Evolutionary conservation across 78 protist genomes (phyloP).

Genomic region (Anaeramoeba flamelloides): DNA sequence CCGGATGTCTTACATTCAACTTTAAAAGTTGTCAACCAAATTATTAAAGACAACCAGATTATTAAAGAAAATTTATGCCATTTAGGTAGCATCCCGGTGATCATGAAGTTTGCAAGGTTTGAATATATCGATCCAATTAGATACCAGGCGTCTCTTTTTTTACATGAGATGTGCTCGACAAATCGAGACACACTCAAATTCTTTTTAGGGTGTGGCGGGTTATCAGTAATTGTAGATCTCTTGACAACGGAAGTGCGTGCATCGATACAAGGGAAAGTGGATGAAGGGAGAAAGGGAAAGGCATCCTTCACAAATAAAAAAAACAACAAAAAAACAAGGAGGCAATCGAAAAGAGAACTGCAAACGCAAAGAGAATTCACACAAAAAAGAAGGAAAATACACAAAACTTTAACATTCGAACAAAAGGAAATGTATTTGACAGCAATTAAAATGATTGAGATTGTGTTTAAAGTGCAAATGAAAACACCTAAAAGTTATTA

Average conservation of each 20-base stretch:
- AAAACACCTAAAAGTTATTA: constrained; percentile 64
- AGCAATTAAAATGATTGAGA: too few species aligned
- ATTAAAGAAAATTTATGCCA: constrained; percentile 53
- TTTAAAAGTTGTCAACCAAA: too few species aligned
- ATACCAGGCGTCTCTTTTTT: constrained; percentile 43
- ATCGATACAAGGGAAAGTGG: too few species aligned
- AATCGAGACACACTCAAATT: constrained; percentile 48
- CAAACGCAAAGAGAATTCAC: too few species aligned
- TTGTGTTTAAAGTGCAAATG: too few species aligned
- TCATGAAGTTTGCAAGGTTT: constrained; percentile 30
- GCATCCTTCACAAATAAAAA: too few species aligned
- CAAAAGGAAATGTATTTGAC: too few species aligned
- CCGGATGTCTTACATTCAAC: constrained; percentile 7
- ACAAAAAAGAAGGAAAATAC: too few species aligned
- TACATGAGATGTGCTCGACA: constrained; percentile 36
- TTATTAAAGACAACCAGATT: constrained; percentile 40
- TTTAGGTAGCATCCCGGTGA: constrained; percentile 61
- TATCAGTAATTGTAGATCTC: constrained; percentile 51
- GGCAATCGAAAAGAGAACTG: too few species aligned
- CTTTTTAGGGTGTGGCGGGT: constrained; percentile 64
- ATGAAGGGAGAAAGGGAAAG: too few species aligned
- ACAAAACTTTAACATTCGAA: too few species aligned
- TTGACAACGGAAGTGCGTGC: constrained; percentile 22
- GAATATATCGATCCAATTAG: constrained; percentile 24
- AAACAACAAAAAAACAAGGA: too few species aligned